A percentile compares a stretch with the other conserved stretches of the same genome.
Evolutionary conservation across 1,139 yeast genomes (phyloP).

Genomic region (Kurtzmaniella quercitrusa): DNA sequence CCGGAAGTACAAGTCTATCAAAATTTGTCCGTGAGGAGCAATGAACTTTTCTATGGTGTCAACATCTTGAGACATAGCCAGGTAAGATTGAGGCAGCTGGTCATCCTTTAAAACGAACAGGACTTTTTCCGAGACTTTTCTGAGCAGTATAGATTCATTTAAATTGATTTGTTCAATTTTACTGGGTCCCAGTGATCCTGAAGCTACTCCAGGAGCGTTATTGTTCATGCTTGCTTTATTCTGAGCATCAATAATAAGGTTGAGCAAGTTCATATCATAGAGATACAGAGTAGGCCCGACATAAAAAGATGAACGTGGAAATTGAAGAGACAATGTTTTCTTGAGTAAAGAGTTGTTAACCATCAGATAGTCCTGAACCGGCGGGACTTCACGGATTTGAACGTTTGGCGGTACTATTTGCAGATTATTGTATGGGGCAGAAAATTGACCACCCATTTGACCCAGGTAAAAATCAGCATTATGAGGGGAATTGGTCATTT

Average conservation of each 20-base stretch:
- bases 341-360: conserved; percentile 46
- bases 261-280: conserved; percentile 56
- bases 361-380: conserved; percentile 52
- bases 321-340: conserved; percentile 51
- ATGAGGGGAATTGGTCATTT: background rate
- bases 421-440: background rate
- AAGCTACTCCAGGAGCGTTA: conserved; percentile 10
- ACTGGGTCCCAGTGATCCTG: conserved; percentile 9
- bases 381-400: conserved; percentile 49
- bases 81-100: conserved; percentile 59
- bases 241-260: conserved; percentile 47
- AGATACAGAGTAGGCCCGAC: conserved; percentile 69
- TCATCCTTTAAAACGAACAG: conserved; percentile 72
- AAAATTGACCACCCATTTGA: background rate
- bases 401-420: conserved; percentile 46
- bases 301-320: conserved; percentile 72
- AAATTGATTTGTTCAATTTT: conserved; percentile 65
- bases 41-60: conserved; percentile 69
- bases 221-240: conserved; percentile 17
- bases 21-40: conserved; percentile 72
- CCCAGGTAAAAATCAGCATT: background rate
- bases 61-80: conserved; percentile 61
- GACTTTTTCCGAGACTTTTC: conserved; percentile 63
- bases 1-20: conserved; percentile 67
- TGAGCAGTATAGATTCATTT: conserved; percentile 51